Evolutionary conservation across 108 stramenopile species (phyloP), one percentile per base, ranked within the genome.

Genomic region (Epipyxis sp.): DNA sequence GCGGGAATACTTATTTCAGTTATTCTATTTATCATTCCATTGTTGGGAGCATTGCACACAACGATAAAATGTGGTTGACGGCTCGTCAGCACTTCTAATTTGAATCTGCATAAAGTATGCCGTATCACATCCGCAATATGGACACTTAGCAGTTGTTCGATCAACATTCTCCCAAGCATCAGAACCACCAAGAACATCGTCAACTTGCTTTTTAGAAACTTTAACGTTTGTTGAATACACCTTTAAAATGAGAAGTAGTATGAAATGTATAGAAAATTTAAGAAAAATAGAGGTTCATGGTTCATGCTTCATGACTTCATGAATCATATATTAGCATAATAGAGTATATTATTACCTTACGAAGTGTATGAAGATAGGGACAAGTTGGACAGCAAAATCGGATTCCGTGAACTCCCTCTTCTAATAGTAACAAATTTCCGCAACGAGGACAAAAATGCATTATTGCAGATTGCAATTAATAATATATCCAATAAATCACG

Each of bases 31-130:
- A 32, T 65, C 61, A 25, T 65, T 65, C 61, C 61, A 65, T 37
- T 65, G 61, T 25, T 65, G 20, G 6, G 61, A 65, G 61, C 61
- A 65, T 65, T 37, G 3, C 27, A 65, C 61, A 65, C 61, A 65
- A 3, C 61, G 61, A 87, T 96, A 97, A 83, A 99, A 99, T 30
- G 91, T 87, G 59, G 94, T 97, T 93, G 95, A 95, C 44, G 98
- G 96, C 84, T 95, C 94, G 83, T 95, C 94, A 0, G 94, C 94
- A 71, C 89, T 92, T 41, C 97, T 89, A 72, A 97, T 95, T 81
- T 98, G 96, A 80, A 97, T 95, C 82, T 97, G 95, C 93, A 97
- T 93, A 89, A 96, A 99, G 86, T 95, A 99, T 0, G 98, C 98
- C 84, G 94, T 88, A 29, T 89, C 83, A 80, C 90, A 88, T 59